Conservation (phyloP, 768 basidiomycete species). For the Clavaria fumosa region DNA sequence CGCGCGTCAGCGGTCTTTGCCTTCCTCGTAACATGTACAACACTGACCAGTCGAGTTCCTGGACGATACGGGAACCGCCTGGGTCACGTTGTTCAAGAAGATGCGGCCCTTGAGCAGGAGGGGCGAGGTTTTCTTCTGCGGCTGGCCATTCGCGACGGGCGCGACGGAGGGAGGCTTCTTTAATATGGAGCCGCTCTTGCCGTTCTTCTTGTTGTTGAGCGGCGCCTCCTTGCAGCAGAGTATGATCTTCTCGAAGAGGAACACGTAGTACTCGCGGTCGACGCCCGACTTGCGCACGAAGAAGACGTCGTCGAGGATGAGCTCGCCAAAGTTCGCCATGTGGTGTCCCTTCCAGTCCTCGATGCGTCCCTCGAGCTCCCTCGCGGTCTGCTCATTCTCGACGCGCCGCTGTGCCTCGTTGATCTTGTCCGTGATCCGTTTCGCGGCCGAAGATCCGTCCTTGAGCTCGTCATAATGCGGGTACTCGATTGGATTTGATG, state of each 20-base stretch:
- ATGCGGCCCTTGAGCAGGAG: conserved; percentile 91
- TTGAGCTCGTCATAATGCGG: conserved; percentile 68
- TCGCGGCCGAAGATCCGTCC: conserved; percentile 70
- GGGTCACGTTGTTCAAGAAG: conserved; percentile 90
- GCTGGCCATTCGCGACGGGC: conserved; percentile 37
- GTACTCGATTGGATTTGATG: conserved; percentile 45
- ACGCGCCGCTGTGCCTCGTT: conserved; percentile 89
- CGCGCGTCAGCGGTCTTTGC: conserved; percentile 5
- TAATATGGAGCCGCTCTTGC: conserved; percentile 78
- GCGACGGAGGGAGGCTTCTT: conserved; percentile 51
- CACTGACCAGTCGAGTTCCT: conserved; percentile 45
- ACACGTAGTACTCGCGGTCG: conserved; percentile 96
- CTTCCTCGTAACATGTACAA: conserved; percentile 2
- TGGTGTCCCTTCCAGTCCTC: conserved; percentile 99
- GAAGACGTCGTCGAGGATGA: conserved; percentile 90
- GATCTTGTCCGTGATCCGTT: conserved; percentile 88
- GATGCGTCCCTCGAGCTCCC: conserved; percentile 70
- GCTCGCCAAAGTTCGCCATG: conserved; percentile 83
- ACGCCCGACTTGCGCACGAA: conserved; percentile 92
- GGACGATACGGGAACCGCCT: conserved; percentile 48
- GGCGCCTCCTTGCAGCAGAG: conserved; percentile 93
- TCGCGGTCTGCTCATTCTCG: conserved; percentile 83
- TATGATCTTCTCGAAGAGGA: conserved; percentile 97
- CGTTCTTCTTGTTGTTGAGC: conserved; percentile 46
- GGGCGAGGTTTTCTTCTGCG: conserved; percentile 63